These are phyloP conservation scores for Ascocoryne sarcoides DNA, from an alignment of 2,329 filamentous ascomycete species.

Conservation along the genomic window DNA sequence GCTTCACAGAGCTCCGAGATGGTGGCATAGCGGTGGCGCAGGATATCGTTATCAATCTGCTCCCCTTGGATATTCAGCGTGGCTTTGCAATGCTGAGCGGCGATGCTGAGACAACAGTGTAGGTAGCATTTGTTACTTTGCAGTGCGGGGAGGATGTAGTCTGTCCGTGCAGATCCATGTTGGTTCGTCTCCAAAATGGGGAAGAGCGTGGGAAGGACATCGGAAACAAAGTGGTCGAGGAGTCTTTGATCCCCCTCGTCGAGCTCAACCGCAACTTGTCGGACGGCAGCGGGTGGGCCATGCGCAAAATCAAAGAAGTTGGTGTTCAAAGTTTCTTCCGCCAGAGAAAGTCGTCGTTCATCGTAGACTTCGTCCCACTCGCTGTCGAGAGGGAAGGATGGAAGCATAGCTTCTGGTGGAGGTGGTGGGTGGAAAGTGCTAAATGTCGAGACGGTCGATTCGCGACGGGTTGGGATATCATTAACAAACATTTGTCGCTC, in stretches of 20 bases:
- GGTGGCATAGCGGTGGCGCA: slow-evolving; percentile 82
- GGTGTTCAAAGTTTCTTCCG: slow-evolving; percentile 58
- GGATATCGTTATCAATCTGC: slow-evolving; percentile 81
- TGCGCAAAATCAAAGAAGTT: slow-evolving; percentile 80
- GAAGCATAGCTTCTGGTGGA: slow-evolving; percentile 54
- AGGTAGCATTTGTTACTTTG: slow-evolving; percentile 89
- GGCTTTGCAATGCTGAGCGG: slow-evolving; percentile 85
- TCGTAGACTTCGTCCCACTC: slow-evolving; percentile 68
- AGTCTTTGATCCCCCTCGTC: slow-evolving; percentile 82
- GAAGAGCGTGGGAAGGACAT: slow-evolving; percentile 81
- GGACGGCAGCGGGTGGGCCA: slow-evolving; percentile 50
- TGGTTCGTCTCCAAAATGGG: slow-evolving; percentile 87
- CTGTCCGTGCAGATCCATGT: slow-evolving; percentile 69
- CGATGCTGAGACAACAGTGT: slow-evolving; percentile 89
- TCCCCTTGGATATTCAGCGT: slow-evolving; percentile 58
- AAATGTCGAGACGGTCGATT: slow-evolving; percentile 86
- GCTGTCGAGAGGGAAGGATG: slow-evolving; percentile 53
- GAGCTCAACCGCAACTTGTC: slow-evolving; percentile 69
- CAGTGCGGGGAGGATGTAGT: slow-evolving; percentile 78
- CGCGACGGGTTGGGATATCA: slow-evolving; percentile 73
- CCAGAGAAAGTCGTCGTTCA: slow-evolving; percentile 53
- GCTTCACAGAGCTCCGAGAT: slow-evolving; percentile 80
- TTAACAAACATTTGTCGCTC: slow-evolving; percentile 92
- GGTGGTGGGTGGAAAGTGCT: slow-evolving; percentile 82
- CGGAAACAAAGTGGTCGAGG: slow-evolving; percentile 83